Conservation (phyloP, 192 early-diverging fungal genomes). For the Thamnidium elegans region DNA sequence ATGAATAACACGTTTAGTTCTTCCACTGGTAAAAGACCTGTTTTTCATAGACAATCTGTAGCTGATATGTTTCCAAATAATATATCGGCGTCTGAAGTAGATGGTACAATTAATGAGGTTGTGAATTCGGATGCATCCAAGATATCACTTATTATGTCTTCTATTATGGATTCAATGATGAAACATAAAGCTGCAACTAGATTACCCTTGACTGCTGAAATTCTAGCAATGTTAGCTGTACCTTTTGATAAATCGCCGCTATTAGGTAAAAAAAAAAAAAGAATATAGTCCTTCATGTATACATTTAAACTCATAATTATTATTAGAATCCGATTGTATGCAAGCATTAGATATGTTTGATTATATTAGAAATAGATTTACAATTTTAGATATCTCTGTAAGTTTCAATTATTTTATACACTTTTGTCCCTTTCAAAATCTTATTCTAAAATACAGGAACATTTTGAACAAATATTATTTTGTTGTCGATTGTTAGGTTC, state of each 20-base stretch:
- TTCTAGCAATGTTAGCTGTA: conserved; percentile 17
- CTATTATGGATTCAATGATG: conserved; percentile 6
- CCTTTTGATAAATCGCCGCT: conserved; percentile 19
- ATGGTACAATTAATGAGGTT: not conserved
- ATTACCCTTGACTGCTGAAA: conserved; percentile 26
- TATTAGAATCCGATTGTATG: conserved; percentile 32
- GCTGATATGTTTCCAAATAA: not conserved
- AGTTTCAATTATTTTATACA: not conserved
- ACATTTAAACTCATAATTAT: not conserved
- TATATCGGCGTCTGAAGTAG: not conserved
- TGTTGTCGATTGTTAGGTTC: conserved; percentile 31
- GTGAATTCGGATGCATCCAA: not conserved
- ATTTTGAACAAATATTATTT: conserved; percentile 32
- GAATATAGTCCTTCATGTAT: not conserved
- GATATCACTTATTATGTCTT: conserved; percentile 5
- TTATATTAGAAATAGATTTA: conserved; percentile 31
- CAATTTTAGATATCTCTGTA: conserved; percentile 24
- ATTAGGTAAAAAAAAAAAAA: conserved; percentile 11
- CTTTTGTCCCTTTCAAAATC: not conserved
- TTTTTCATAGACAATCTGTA: not conserved
- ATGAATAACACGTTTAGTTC: not conserved
- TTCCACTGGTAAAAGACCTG: not conserved
- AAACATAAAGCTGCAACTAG: conserved; percentile 27
- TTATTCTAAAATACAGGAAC: conserved; percentile 28
- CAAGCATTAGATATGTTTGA: conserved; percentile 41